Percentiles rank a stretch among this genome's conserved stretches.
Conservation (phyloP, 1,139 yeast species). For the Neolecta irregularis region DNA sequence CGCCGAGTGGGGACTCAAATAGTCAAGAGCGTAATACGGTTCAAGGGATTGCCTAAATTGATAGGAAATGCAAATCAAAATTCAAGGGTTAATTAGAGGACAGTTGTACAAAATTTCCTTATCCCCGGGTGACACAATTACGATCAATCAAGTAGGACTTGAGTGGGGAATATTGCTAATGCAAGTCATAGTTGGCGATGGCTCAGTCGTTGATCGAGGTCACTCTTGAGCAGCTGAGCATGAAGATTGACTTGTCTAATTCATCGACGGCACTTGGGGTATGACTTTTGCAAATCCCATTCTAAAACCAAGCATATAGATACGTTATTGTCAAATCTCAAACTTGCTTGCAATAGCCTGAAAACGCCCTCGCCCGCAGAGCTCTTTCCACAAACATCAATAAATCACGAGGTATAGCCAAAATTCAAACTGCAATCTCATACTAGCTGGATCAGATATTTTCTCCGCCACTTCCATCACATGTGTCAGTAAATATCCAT, state of each 20-base stretch:
- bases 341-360: conserved; percentile 3
- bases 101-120: not conserved
- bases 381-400: conserved; percentile 4
- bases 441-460: not conserved
- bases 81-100: not conserved
- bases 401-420: conserved; percentile 3
- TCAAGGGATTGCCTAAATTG: not conserved
- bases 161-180: no score
- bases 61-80: not conserved
- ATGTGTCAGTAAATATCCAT: conserved; percentile 7
- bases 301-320: no score
- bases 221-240: no score
- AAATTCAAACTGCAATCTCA: not conserved
- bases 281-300: no score
- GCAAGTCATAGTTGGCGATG: no score
- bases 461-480: conserved; percentile 6
- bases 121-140: not conserved
- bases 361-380: conserved; percentile 1
- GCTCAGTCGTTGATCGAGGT: no score
- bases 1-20: conserved; percentile 7
- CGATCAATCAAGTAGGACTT: not conserved
- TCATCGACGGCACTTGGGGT: no score
- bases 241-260: no score
- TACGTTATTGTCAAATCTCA: not conserved
- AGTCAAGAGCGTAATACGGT: conserved; percentile 7